A percentile compares a stretch with the other conserved stretches of the same genome.
phyloP scores from a whole-genome alignment of 306 rosid species.

The Betula pendula region DNA sequence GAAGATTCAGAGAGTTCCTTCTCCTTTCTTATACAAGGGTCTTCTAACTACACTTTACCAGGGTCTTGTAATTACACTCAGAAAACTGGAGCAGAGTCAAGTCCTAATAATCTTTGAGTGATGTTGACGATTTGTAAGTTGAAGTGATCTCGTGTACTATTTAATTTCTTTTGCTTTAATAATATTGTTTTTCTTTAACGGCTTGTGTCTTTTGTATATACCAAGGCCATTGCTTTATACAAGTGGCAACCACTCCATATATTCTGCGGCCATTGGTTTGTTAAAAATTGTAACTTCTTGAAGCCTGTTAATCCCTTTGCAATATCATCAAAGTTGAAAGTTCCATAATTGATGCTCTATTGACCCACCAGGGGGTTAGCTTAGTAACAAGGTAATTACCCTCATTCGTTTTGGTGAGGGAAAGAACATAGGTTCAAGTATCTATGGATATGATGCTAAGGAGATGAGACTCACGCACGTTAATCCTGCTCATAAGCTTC shows the following conservation, averaged over 20 bases:
- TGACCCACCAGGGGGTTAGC: no score
- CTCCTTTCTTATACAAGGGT: conserved; percentile 69
- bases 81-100: conserved; percentile 59
- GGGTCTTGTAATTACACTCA: conserved; percentile 63
- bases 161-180: conserved; percentile 37
- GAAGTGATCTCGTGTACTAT: conserved; percentile 31
- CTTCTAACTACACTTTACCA: conserved; percentile 61
- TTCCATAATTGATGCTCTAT: no score
- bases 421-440: no score
- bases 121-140: conserved; percentile 33
- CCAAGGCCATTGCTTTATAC: background rate
- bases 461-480: no score
- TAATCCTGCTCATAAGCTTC: no score
- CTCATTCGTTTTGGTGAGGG: no score
- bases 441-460: no score
- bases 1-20: conserved; percentile 77
- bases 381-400: no score
- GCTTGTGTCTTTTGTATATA: background rate
- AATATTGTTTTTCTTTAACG: conserved; percentile 30
- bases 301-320: no score
- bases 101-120: conserved; percentile 39
- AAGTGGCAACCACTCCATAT: background rate
- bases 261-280: background rate
- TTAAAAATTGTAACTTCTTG: background rate
- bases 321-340: no score